Base-by-base conservation (phyloP, 2,329 filamentous ascomycete genomes). In the Aspergillus tamarii region DNA sequence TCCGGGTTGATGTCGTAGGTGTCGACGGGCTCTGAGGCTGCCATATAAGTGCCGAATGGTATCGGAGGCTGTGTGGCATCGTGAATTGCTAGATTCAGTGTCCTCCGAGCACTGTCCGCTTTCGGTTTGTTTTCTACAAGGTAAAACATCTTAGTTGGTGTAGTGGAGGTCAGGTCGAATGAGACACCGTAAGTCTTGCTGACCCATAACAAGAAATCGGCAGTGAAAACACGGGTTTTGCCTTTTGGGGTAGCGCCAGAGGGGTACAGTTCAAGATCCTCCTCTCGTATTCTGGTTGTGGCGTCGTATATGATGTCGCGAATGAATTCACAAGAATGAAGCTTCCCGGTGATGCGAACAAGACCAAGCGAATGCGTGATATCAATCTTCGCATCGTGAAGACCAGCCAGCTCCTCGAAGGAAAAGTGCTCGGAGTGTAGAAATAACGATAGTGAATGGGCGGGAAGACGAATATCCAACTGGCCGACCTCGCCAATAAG, bases 321-420 rank as follows among this genome's bases (percentile, higher is more conserved):
- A n/a, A 79, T 73, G 4, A 70, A 72, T 50, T 78, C 72, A 52
- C 77, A 80, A 14, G 73, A 61, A 45, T 61, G 54, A 56, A 74
- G 70, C 50, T 64, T 69, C 14, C 77, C 78, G 10, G 76, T 80
- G 36, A 80, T 69, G 56, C 76, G 73, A 30, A 81, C 67, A 34
- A 80, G 66, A 3, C 74, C 72, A 28, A 76, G 62, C 9, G 72
- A 71, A 53, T 68, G 71, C 1, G 72, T 75, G 39, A 79, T 67
- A 61, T 81, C 77, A 43, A 81, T 78, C 23, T 73, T 76, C 12
- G 72, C 75, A 30, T 71, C 70, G 56, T 77, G 69, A 3, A 77
- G 65, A 57, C 67, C 70, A 21, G 79, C 76, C 53, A 81, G 53
- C 30, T 76, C 73, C 54, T 77, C 75, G 46, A 80, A 75, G 3